Evolutionary conservation across 108 stramenopile genomes (phyloP), one percentile per base, ranked within the genome.

Genomic region (Cyclotella atomus): DNA sequence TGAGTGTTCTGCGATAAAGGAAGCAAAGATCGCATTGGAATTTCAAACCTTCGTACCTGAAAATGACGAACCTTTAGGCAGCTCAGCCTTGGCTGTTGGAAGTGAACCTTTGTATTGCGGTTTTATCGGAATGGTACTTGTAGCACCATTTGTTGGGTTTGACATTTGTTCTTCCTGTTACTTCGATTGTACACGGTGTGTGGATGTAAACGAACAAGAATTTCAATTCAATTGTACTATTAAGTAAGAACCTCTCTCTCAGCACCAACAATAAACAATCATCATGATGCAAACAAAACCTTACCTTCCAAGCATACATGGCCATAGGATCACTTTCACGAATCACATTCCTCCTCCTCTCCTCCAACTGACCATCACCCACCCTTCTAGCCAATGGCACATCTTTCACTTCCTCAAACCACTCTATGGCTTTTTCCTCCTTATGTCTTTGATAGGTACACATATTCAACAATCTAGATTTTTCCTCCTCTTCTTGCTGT

Each of bases 31-130:
- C n/a, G n/a, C n/a, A n/a, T n/a, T n/a, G n/a, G n/a, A n/a, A n/a
- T n/a, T n/a, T n/a, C n/a, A n/a, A 97, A 76, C 6, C 95, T 74
- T 68, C 84, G 83, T n/a, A 56, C 89, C 89, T 70, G 98, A 97
- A 71, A 95, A 99, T 9, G 94, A 95, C 82, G 97, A 98, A 12
- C 97, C 91, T 28, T 97, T 84, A 77, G 97, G 97, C 23, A 94
- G 84, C 14, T 97, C 99, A 85, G 98, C 98, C 98, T 98, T 98
- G 0, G 96, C 91, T 75, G 89, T 95, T 8, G 97, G 91, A n/a
- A 84, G 75, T 15, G 99, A 97, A 16, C 99, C 99, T 79, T 95
- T 95, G 87, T 99, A 99, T 24, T 87, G 41, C n/a, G 93, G 93
- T 76, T 81, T 86, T 2, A 36, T 54, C 17, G 68, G 71, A 46